Evolutionary conservation across 306 rosid species (phyloP).

Genomic region (Cucurbita ficifolia): DNA sequence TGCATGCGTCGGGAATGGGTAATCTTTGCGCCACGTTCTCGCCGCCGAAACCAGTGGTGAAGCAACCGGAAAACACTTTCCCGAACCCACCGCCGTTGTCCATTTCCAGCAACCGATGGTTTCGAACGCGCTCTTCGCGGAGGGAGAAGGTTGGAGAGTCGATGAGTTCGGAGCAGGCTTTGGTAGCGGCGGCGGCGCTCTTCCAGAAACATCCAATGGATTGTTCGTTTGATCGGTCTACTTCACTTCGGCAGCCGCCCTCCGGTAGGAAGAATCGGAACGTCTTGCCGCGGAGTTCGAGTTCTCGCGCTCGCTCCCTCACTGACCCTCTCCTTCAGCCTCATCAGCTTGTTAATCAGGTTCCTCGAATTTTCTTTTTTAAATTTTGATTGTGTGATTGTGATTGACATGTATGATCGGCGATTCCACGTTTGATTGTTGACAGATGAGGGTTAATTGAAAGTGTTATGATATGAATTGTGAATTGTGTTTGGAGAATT

Average conservation of each 20-base stretch:
- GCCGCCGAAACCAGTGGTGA: neutral
- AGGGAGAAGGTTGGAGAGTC: neutral
- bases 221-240: slow-evolving; percentile 59
- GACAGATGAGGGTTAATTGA: neutral
- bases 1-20: slow-evolving; percentile 5
- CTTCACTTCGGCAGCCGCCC: slow-evolving; percentile 51
- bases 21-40: neutral
- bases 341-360: slow-evolving; percentile 76
- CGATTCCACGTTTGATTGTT: neutral
- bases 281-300: slow-evolving; percentile 64
- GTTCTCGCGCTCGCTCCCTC: slow-evolving; percentile 71
- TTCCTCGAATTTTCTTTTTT: neutral
- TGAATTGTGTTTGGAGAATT: neutral
- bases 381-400: neutral
- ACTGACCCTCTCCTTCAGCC: slow-evolving; percentile 81
- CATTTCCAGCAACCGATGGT: neutral
- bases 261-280: slow-evolving; percentile 25
- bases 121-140: slow-evolving; percentile 1
- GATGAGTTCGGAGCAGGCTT: slow-evolving; percentile 39
- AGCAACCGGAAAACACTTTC: neutral
- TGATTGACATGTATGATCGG: neutral
- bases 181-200: slow-evolving; percentile 59
- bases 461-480: neutral
- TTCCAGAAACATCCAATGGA: slow-evolving; percentile 36
- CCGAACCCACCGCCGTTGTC: neutral